phyloP scores from a whole-genome alignment of 805 yeast genomes.

The Saccharomycopsis oosterbeekiorum region DNA sequence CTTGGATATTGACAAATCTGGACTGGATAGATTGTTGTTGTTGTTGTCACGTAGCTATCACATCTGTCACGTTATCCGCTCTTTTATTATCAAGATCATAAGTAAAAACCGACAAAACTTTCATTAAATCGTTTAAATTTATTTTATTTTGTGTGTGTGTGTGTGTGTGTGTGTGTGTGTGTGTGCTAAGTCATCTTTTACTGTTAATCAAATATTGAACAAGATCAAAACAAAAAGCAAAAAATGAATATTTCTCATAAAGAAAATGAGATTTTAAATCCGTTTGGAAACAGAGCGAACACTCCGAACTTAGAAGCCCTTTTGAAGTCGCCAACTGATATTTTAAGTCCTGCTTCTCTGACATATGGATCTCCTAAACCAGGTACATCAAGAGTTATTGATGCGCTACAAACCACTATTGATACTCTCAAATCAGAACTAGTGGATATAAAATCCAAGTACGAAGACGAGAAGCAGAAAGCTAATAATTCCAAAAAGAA shows the following conservation, averaged over 20 bases:
- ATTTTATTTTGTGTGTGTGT: too few relatives aligned
- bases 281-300: background rate
- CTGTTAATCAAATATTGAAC: too few relatives aligned
- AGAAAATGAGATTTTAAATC: conserved; percentile 5
- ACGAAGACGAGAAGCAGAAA: conserved; percentile 43
- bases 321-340: conserved; percentile 11
- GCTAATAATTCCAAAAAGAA: conserved; percentile 36
- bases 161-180: too few relatives aligned
- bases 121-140: too few relatives aligned
- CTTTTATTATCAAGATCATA: too few relatives aligned
- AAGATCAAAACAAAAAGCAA: background rate
- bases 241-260: conserved; percentile 12
- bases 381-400: conserved; percentile 19
- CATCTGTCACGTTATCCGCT: too few relatives aligned
- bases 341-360: conserved; percentile 2
- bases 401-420: conserved; percentile 33
- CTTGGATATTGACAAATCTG: too few relatives aligned
- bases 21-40: too few relatives aligned
- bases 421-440: conserved; percentile 42
- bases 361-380: conserved; percentile 15
- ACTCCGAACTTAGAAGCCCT: conserved; percentile 2
- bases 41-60: too few relatives aligned
- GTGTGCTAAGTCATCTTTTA: too few relatives aligned
- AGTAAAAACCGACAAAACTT: too few relatives aligned
- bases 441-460: conserved; percentile 31